Evolutionary conservation across 176 grass and related monocot genomes (phyloP).

Genomic region (Canna indica): DNA sequence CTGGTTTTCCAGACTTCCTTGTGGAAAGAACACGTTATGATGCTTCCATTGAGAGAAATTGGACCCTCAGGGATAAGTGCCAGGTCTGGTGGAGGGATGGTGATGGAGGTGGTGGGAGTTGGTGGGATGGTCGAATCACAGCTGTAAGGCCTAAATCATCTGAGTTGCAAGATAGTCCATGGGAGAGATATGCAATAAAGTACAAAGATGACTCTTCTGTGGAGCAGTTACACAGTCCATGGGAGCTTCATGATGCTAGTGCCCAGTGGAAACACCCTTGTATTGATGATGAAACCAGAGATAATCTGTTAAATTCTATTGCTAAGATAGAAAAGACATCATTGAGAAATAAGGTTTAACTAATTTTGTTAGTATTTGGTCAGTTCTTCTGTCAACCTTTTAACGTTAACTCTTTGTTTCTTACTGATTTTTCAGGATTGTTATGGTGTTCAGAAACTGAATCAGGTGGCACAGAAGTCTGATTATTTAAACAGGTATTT

Average conservation of each 20-base stretch:
- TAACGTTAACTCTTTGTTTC: constrained; percentile 12
- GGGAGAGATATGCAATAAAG: constrained; percentile 77
- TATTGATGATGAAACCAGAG: constrained; percentile 37
- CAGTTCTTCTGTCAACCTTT: constrained; percentile 8
- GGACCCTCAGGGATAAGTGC: constrained; percentile 85
- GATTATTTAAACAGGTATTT: constrained; percentile 89
- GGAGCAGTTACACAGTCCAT: constrained; percentile 62
- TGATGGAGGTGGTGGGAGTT: constrained; percentile 57
- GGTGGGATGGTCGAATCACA: constrained; percentile 79
- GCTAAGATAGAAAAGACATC: constrained; percentile 46
- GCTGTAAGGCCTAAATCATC: constrained; percentile 54
- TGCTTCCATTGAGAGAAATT: constrained; percentile 61
- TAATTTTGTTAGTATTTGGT: constrained; percentile 3
- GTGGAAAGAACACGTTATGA: constrained; percentile 84
- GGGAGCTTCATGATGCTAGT: constrained; percentile 80
- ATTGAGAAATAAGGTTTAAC: constrained; percentile 52
- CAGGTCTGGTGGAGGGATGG: constrained; percentile 85
- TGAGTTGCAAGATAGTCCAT: constrained; percentile 83
- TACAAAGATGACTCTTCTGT: constrained; percentile 76
- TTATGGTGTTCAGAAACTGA: constrained; percentile 61
- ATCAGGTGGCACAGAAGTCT: constrained; percentile 52
- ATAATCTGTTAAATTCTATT: constrained; percentile 49
- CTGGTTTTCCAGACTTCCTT: constrained; percentile 72
- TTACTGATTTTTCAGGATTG: constrained; percentile 50
- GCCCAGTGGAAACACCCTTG: constrained; percentile 75